Evolutionary conservation across 1,139 yeast species (phyloP), one percentile per base, ranked within the genome.

Genomic region (Pichia sp.): DNA sequence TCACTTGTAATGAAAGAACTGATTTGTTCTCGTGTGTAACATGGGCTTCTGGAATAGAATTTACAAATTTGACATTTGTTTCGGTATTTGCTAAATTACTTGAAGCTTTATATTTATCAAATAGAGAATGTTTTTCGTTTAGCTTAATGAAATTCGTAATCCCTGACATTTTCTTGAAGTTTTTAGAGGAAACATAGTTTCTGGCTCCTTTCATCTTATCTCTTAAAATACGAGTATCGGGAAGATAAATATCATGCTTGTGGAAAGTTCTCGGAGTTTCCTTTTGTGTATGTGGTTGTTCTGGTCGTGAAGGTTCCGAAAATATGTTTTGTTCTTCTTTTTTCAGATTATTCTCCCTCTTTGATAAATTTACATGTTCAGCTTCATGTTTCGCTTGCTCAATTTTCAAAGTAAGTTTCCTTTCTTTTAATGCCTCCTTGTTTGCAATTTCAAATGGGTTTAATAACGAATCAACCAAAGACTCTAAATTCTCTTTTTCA

Each of bases 401-500:
- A 26, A 77, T 63, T 49, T 74, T 73, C 12, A 69, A 65, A 0
- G 74, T 64, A 44, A 82, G 67, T 25, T 70, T 64, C 53, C 75
- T 78, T 42, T 72, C 73, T 25, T 72, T 64, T 29, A 79, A 65
- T 7, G 78, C 74, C 42, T 69, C 70, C 53, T 79, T 85, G 59
- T 82, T 75, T 35, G 66, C 65, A 3, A 66, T 59, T 55, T 78
- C 82, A 57, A 77, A 82, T 26, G 66, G 69, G 4, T 77, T 71
- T 2, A 80, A 79, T 44, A 71, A 63, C 11, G 64, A 43, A 42
- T 76, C 73, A 39, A 87, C 73, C 30, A 83, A 72, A 32, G 82
- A 82, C 52, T 79, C 82, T 44, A 92, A 69, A 55, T 80, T 80
- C 53, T 79, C 81, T 68, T 79, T 82, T 62, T 92, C 98, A 39